Evolutionary conservation across 2,329 filamentous ascomycete genomes (phyloP).

Genomic region (Beauveria varroae): DNA sequence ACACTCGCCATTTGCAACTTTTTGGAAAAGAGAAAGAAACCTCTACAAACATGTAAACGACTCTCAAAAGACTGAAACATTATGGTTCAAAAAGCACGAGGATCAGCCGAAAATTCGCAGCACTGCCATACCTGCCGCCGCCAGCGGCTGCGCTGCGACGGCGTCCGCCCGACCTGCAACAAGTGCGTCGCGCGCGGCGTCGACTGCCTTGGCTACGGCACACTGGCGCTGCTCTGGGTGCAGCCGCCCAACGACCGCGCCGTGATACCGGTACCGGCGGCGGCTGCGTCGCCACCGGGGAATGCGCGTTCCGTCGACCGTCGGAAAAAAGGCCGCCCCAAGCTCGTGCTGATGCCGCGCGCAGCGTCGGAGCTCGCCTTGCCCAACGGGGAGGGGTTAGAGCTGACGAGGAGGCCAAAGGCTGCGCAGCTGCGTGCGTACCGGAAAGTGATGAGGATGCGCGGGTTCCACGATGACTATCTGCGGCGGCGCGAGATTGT

Average conservation of each 20-base stretch:
- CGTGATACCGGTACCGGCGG: not conserved
- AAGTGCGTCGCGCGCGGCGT: slow-evolving; percentile 13
- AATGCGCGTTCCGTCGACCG: not conserved
- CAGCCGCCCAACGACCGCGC: slow-evolving; percentile 3
- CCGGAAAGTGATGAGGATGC: not conserved
- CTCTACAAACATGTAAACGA: not conserved
- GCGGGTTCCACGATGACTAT: not conserved
- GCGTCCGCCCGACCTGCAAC: slow-evolving; percentile 10
- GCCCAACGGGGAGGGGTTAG: not conserved
- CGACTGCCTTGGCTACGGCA: slow-evolving; percentile 14
- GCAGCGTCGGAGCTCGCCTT: not conserved
- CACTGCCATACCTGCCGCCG: slow-evolving; percentile 14
- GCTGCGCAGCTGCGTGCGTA: not conserved
- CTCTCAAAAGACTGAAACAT: too few relatives aligned
- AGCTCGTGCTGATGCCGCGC: slow-evolving; percentile 14
- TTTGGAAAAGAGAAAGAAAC: not conserved
- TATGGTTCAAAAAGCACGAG: not conserved
- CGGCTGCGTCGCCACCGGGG: too few relatives aligned
- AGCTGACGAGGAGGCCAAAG: not conserved
- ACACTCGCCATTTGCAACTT: not conserved
- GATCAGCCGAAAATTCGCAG: not conserved
- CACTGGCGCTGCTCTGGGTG: slow-evolving; percentile 14
- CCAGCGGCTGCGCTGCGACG: slow-evolving; percentile 14
- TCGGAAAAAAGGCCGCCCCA: slow-evolving; percentile 12
- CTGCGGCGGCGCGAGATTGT: not conserved